Evolutionary conservation across 768 basidiomycete genomes (phyloP).

Genomic region (Leccinum subgranulosum): DNA sequence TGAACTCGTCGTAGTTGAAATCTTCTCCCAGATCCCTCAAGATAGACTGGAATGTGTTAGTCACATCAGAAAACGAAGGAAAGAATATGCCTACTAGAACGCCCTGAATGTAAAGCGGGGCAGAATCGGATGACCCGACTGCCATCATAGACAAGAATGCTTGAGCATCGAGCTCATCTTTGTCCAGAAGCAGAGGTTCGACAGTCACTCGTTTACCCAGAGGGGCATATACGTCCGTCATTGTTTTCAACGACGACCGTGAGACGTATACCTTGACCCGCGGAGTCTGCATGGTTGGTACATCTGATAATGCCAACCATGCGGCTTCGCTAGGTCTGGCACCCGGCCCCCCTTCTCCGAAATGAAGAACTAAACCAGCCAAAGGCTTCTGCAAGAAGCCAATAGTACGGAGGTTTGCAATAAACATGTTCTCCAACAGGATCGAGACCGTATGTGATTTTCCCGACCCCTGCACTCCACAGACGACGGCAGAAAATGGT

Average conservation of each 20-base stretch:
- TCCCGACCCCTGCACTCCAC: conserved; percentile 74
- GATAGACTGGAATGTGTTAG: conserved; percentile 41
- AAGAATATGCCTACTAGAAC: conserved; percentile 46
- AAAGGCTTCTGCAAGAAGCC: conserved; percentile 55
- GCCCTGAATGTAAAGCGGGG: conserved; percentile 69
- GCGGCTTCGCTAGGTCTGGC: conserved; percentile 65
- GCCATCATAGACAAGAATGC: conserved; percentile 78
- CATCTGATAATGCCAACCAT: conserved; percentile 46
- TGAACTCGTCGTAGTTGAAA: conserved; percentile 52
- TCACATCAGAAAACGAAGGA: not conserved
- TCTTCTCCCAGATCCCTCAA: conserved; percentile 61
- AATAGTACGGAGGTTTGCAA: conserved; percentile 46
- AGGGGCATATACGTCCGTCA: conserved; percentile 53
- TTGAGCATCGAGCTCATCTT: conserved; percentile 62
- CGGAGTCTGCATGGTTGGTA: conserved; percentile 32
- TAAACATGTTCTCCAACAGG: conserved; percentile 66
- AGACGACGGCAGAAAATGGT: conserved; percentile 72
- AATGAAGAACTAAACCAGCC: conserved; percentile 64
- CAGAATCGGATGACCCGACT: conserved; percentile 54
- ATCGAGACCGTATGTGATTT: conserved; percentile 73
- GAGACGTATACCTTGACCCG: conserved; percentile 54
- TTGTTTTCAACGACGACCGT: conserved; percentile 56
- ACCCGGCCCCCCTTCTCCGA: conserved; percentile 60
- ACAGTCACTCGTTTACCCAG: conserved; percentile 50
- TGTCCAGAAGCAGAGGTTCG: conserved; percentile 51